Evolutionary conservation across 2,329 filamentous ascomycete species (phyloP), one percentile per base, ranked within the genome.

Genomic region (Pyrenochaeta sp.): DNA sequence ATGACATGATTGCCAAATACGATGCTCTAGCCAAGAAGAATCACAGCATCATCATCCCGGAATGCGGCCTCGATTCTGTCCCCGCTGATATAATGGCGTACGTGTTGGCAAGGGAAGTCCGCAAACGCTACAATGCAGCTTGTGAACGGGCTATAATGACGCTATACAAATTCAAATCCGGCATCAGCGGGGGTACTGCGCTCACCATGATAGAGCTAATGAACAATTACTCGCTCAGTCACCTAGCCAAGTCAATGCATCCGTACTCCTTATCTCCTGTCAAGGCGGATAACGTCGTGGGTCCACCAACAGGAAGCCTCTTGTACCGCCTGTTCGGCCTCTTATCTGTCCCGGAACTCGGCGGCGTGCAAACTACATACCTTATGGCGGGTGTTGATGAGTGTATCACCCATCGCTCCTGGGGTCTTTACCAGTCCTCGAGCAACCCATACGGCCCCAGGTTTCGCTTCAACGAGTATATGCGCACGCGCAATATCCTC

Each of bases 131-230:
- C 45, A 77, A 79, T 7, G 77, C 78, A 21, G 78, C 80, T 20
- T 83, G 82, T 3, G 75, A 76, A 45, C 79, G 85, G 45, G 76
- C 86, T 37, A 77, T 83, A 36, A 75, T 81, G 59, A 80, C 79
- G 3, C 77, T 86, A 18, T 81, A 86, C 63, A 81, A 83, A 20
- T 57, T 85, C 47, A 85, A 85, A 69, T 54, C 49, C 7, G 66
- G 66, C 10, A 42, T 66, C 41, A 86, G 83, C 47, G 86, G 86
- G 23, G 86, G 86, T 31, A 87, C 79, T 5, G 75, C 93, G 4
- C 81, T 85, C 30, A 92, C 91, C 0, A 78, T 87, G 3, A 73
- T 97, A 12, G 82, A 78, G 29, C 68, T 84, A 7, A 79, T 85
- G 56, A 80, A 80, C 53, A 62, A 77, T 60, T 79, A 82, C 74